Conservation (phyloP, 2,329 filamentous ascomycete species). For the Mycogone perniciosa region DNA sequence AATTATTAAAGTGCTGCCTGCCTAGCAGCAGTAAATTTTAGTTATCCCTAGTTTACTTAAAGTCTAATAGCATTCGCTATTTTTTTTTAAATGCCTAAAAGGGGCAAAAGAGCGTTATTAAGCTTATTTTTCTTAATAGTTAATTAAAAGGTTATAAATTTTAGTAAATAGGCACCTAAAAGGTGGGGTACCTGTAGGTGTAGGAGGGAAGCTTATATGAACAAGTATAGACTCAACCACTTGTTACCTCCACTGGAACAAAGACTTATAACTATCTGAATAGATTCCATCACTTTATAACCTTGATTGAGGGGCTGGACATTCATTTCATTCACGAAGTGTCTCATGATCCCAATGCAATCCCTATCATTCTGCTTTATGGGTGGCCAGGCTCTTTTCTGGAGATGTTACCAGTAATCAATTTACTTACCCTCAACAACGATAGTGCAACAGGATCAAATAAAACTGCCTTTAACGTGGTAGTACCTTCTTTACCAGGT, state of each 20-base stretch:
- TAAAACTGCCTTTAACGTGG: slow-evolving; percentile 16
- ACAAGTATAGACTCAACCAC: not conserved
- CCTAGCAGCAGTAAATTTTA: too few species aligned
- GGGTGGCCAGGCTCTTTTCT: slow-evolving; percentile 41
- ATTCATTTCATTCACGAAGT: slow-evolving; percentile 22
- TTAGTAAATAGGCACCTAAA: too few species aligned
- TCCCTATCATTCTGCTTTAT: slow-evolving; percentile 36
- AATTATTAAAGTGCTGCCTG: too few species aligned
- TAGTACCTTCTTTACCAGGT: slow-evolving; percentile 32
- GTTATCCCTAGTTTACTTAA: too few species aligned
- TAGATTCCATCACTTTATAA: slow-evolving; percentile 13
- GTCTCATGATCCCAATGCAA: slow-evolving; percentile 20
- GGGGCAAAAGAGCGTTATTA: too few species aligned
- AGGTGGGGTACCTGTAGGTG: slow-evolving; percentile 7
- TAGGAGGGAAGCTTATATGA: not conserved
- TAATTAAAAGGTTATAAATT: too few species aligned
- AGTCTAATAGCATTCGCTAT: too few species aligned
- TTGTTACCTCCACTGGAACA: not conserved
- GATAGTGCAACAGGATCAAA: not conserved
- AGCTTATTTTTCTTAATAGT: too few species aligned
- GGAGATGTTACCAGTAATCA: slow-evolving; percentile 30
- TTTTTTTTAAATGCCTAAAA: too few species aligned
- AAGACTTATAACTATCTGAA: not conserved
- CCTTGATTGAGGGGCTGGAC: slow-evolving; percentile 17
- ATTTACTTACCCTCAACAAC: slow-evolving; percentile 1